These are phyloP conservation scores for Trichophyton rubrum DNA, from an alignment of 2,329 filamentous ascomycete species.

Conservation along the genomic window DNA sequence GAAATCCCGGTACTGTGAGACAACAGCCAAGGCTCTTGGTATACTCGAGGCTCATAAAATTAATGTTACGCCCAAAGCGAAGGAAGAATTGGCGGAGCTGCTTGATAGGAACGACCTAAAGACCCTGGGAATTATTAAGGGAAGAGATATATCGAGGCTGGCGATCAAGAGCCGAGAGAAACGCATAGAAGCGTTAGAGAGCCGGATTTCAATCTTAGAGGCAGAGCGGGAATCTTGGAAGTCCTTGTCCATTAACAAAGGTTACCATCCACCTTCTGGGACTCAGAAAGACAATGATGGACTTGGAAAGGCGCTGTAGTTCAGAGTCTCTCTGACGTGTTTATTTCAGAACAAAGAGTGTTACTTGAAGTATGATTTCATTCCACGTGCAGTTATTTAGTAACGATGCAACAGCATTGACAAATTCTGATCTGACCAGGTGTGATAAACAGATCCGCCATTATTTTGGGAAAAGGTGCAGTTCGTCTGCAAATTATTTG, in stretches of 20 bases:
- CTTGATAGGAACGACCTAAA: slow-evolving; percentile 47
- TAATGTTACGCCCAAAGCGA: slow-evolving; percentile 23
- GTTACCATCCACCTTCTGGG: slow-evolving; percentile 11
- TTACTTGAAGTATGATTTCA: background rate
- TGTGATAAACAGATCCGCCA: background rate
- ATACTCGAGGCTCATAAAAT: slow-evolving; percentile 27
- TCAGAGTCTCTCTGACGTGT: background rate
- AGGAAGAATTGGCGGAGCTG: slow-evolving; percentile 28
- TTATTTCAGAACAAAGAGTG: no score
- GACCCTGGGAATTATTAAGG: slow-evolving; percentile 49
- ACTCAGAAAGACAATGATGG: background rate
- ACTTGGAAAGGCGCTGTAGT: background rate
- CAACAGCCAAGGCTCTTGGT: slow-evolving; percentile 19
- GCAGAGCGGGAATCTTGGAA: slow-evolving; percentile 44
- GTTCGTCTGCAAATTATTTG: background rate
- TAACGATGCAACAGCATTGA: background rate
- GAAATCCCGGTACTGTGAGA: slow-evolving; percentile 16
- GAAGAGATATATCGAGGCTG: slow-evolving; percentile 53
- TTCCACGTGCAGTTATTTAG: background rate
- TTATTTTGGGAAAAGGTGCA: background rate
- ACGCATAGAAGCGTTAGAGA: slow-evolving; percentile 51
- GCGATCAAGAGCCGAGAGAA: slow-evolving; percentile 53
- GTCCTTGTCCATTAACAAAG: slow-evolving; percentile 28
- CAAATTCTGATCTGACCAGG: background rate
- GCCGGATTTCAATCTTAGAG: slow-evolving; percentile 49